Percentiles rank a stretch among this genome's conserved stretches.
These are phyloP conservation scores for Metarhizium robertsii DNA, from an alignment of 2,329 filamentous ascomycete species.

Conservation along the genomic window DNA sequence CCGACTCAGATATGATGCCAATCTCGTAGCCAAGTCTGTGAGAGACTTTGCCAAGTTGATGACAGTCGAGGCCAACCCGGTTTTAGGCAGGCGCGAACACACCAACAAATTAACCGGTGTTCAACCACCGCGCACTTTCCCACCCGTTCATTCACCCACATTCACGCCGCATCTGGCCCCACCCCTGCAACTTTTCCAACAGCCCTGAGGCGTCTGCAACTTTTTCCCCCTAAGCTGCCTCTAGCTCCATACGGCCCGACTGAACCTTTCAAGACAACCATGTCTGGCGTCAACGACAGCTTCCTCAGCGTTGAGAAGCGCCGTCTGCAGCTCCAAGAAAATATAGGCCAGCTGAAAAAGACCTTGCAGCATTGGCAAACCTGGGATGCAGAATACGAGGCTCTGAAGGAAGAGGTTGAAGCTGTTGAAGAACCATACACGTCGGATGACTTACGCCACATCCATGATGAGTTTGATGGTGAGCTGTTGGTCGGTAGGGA, in stretches of 20 bases:
- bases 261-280: slow-evolving; percentile 14
- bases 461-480: slow-evolving; percentile 51
- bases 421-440: slow-evolving; percentile 36
- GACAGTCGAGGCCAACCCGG: too few relatives aligned
- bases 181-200: not conserved
- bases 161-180: not conserved
- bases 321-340: slow-evolving; percentile 64
- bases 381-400: slow-evolving; percentile 87
- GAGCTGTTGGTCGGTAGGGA: slow-evolving; percentile 52
- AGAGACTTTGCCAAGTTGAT: too few relatives aligned
- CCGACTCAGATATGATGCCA: too few relatives aligned
- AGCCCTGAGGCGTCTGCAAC: not conserved
- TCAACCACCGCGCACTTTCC: slow-evolving; percentile 10
- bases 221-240: not conserved
- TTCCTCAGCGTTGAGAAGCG: slow-evolving; percentile 67
- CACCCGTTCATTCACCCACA: slow-evolving; percentile 2
- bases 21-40: too few relatives aligned
- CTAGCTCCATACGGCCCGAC: not conserved
- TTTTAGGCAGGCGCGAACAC: not conserved
- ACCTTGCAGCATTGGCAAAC: slow-evolving; percentile 81
- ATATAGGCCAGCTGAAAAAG: slow-evolving; percentile 58
- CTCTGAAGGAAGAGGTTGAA: slow-evolving; percentile 72
- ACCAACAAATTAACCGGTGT: slow-evolving; percentile 14
- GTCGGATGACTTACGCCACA: slow-evolving; percentile 43
- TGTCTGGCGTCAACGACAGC: slow-evolving; percentile 36